These are phyloP conservation scores for Cicer pinnatifidum DNA, from an alignment of 306 rosid species.

Conservation along the genomic window DNA sequence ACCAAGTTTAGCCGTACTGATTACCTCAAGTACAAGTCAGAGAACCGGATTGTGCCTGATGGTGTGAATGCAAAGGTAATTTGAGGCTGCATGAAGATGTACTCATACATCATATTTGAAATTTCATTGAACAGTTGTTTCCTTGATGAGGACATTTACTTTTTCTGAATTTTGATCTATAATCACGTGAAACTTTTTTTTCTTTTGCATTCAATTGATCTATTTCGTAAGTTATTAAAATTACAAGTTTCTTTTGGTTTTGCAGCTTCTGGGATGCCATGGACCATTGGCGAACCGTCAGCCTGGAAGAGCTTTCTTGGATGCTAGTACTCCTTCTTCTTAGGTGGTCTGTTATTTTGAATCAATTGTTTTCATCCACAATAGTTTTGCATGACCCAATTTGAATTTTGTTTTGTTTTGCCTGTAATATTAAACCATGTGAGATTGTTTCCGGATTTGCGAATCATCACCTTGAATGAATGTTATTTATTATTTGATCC, in stretches of 20 bases:
- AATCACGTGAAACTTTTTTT: neutral
- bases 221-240: neutral
- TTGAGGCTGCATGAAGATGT: neutral
- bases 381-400: neutral
- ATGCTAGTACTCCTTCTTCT: neutral
- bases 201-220: neutral
- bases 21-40: slow-evolving; percentile 63
- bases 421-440: slow-evolving; percentile 23
- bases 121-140: neutral
- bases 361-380: neutral
- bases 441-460: neutral
- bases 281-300: slow-evolving; percentile 65
- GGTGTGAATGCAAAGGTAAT: slow-evolving; percentile 87
- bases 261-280: slow-evolving; percentile 85
- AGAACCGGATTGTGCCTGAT: slow-evolving; percentile 59
- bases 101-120: slow-evolving; percentile 12
- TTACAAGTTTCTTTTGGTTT: slow-evolving; percentile 13
- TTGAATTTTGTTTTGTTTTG: slow-evolving; percentile 27
- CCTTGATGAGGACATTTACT: neutral
- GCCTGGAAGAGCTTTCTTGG: slow-evolving; percentile 61
- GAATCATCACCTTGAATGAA: slow-evolving; percentile 8
- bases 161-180: neutral
- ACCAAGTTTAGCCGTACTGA: slow-evolving; percentile 71
- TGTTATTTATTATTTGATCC: slow-evolving; percentile 14
- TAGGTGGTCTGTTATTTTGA: slow-evolving; percentile 41